Percentiles rank a stretch among this genome's conserved stretches.
These are phyloP conservation scores for Stagonosporopsis tanaceti DNA, from an alignment of 2,329 filamentous ascomycete genomes.

Conservation along the genomic window DNA sequence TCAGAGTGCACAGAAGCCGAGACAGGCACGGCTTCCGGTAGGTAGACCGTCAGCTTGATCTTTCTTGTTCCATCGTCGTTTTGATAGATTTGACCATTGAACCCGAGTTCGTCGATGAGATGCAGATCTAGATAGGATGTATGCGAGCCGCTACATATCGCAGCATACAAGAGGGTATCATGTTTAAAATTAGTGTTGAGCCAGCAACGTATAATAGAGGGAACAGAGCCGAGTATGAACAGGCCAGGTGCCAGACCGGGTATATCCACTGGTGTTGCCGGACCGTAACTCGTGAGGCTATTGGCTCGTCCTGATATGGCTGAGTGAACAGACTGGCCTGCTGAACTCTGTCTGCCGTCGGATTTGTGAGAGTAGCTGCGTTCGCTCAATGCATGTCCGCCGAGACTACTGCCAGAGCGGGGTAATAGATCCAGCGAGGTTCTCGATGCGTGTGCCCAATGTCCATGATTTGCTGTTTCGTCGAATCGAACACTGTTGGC, in stretches of 20 bases:
- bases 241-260: conserved; percentile 82
- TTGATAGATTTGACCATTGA: conserved; percentile 71
- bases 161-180: conserved; percentile 86
- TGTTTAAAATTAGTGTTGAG: conserved; percentile 90
- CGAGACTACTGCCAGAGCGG: conserved; percentile 80
- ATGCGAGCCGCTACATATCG: conserved; percentile 90
- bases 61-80: conserved; percentile 71
- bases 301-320: conserved; percentile 81
- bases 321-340: conserved; percentile 83
- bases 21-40: conserved; percentile 87
- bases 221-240: conserved; percentile 85
- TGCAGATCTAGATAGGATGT: conserved; percentile 81
- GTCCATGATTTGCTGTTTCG: conserved; percentile 90
- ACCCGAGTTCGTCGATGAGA: conserved; percentile 76
- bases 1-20: conserved; percentile 72
- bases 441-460: conserved; percentile 83
- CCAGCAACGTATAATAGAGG: conserved; percentile 96
- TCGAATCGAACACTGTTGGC: conserved; percentile 98
- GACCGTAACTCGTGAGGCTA: conserved; percentile 71
- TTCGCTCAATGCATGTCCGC: conserved; percentile 83
- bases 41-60: conserved; percentile 82
- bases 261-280: conserved; percentile 79
- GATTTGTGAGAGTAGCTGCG: conserved; percentile 93
- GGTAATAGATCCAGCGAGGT: conserved; percentile 85
- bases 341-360: conserved; percentile 91